Conservation (phyloP, 306 rosid genomes). For the Dryas alaskensis region DNA sequence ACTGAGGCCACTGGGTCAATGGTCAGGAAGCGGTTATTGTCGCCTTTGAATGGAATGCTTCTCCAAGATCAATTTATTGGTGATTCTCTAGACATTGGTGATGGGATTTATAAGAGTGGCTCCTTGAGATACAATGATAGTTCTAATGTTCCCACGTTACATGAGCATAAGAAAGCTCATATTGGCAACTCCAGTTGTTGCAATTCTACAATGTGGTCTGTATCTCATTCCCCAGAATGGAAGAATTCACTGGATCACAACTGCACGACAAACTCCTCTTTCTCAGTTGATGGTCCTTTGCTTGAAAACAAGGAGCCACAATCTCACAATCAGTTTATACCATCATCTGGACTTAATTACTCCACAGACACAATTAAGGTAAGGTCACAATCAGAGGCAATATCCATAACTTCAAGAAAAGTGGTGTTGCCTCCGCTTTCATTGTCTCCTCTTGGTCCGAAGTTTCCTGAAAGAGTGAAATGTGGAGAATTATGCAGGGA, state of each 20-base stretch:
- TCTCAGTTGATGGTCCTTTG: constrained; percentile 31
- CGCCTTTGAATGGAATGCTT: constrained; percentile 58
- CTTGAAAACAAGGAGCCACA: constrained; percentile 32
- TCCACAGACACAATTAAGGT: constrained; percentile 26
- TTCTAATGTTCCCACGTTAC: constrained; percentile 28
- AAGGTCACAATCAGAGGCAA: constrained; percentile 30
- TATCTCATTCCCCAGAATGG: constrained; percentile 42
- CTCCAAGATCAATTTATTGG: constrained; percentile 44
- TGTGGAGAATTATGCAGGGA: constrained; percentile 24
- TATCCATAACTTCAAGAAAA: constrained; percentile 38
- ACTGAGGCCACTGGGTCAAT: constrained; percentile 33
- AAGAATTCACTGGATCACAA: constrained; percentile 32
- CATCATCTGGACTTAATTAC: constrained; percentile 31
- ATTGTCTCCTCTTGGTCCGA: constrained; percentile 72
- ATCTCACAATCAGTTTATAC: constrained; percentile 24
- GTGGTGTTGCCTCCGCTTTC: constrained; percentile 44
- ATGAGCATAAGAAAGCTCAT: constrained; percentile 54
- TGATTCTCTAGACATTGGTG: constrained; percentile 36
- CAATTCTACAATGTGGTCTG: constrained; percentile 37
- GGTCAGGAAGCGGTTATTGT: constrained; percentile 44
- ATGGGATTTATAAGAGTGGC: constrained; percentile 32
- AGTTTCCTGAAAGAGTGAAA: constrained; percentile 36
- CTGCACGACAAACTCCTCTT: constrained; percentile 25
- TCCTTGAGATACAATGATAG: constrained; percentile 23
- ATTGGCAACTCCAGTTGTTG: constrained; percentile 24